Conservation (phyloP, 352 stramenopile species). For the Globisporangium canariense region DNA sequence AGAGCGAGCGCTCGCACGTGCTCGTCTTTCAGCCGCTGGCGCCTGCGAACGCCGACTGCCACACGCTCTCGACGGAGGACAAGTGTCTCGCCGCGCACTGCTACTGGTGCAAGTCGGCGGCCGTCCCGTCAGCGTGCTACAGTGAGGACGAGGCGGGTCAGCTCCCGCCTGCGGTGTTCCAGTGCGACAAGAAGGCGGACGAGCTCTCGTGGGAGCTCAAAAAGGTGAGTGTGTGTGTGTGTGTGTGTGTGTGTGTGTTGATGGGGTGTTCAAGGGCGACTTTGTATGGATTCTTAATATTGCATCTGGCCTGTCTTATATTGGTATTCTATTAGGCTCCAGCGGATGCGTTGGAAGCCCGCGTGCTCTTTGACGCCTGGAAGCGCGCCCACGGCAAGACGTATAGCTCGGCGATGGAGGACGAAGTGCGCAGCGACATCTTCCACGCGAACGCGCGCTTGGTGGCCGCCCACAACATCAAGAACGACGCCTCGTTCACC, state of each 20-base stretch:
- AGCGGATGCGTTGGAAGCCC: constrained; percentile 23
- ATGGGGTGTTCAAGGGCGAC: background rate
- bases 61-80: constrained; percentile 43
- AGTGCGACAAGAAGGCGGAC: constrained; percentile 46
- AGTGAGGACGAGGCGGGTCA: constrained; percentile 55
- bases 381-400: constrained; percentile 36
- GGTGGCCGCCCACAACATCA: constrained; percentile 60
- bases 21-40: constrained; percentile 24
- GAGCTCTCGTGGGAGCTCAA: constrained; percentile 35
- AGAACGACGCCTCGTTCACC: constrained; percentile 41
- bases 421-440: constrained; percentile 46
- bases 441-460: constrained; percentile 62
- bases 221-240: constrained; percentile 10
- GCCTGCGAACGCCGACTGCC: constrained; percentile 34
- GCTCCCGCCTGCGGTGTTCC: constrained; percentile 69
- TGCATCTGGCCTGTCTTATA: background rate
- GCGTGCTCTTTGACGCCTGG: constrained; percentile 52
- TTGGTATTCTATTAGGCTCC: constrained; percentile 16
- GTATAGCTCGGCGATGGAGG: constrained; percentile 49
- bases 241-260: background rate
- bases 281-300: background rate
- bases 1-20: constrained; percentile 13
- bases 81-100: constrained; percentile 54
- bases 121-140: constrained; percentile 82
- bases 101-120: constrained; percentile 71